A percentile compares a stretch with the other conserved stretches of the same genome.
These are phyloP conservation scores for Rhynchospora tenuis DNA, from an alignment of 176 grass and related monocot species.

Conservation along the genomic window DNA sequence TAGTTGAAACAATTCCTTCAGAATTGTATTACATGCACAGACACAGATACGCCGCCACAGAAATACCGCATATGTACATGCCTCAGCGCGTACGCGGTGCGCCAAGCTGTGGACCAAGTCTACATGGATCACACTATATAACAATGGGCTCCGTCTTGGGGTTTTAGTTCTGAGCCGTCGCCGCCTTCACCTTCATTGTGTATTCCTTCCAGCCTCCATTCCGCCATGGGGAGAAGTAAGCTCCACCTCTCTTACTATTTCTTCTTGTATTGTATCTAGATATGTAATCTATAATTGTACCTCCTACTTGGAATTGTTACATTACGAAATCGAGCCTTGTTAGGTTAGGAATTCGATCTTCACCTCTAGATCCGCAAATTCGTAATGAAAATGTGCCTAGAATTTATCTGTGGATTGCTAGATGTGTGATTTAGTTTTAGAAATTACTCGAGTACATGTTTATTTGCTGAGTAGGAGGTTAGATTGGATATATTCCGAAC, in stretches of 20 bases:
- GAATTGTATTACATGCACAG: neutral
- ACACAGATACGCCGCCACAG: neutral
- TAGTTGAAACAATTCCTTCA: neutral
- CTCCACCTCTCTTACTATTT: neutral
- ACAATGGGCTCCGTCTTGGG: neutral
- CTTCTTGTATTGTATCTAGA: neutral
- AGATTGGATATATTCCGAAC: neutral
- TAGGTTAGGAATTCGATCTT: neutral
- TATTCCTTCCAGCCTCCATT: neutral
- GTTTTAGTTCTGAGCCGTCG: neutral
- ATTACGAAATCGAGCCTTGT: too few relatives aligned
- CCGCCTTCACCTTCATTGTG: neutral
- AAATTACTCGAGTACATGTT: neutral
- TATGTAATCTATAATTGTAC: neutral
- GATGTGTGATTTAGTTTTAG: neutral
- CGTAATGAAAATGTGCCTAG: neutral
- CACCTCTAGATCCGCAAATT: neutral
- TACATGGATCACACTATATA: conserved; percentile 10
- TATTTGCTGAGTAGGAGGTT: neutral
- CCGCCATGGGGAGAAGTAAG: conserved; percentile 25
- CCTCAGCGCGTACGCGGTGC: neutral
- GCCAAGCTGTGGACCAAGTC: neutral
- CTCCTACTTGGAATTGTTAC: neutral
- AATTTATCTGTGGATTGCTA: neutral
- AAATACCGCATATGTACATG: neutral